These are phyloP conservation scores for Vicia faba DNA, from an alignment of 306 rosid species.

Conservation along the genomic window DNA sequence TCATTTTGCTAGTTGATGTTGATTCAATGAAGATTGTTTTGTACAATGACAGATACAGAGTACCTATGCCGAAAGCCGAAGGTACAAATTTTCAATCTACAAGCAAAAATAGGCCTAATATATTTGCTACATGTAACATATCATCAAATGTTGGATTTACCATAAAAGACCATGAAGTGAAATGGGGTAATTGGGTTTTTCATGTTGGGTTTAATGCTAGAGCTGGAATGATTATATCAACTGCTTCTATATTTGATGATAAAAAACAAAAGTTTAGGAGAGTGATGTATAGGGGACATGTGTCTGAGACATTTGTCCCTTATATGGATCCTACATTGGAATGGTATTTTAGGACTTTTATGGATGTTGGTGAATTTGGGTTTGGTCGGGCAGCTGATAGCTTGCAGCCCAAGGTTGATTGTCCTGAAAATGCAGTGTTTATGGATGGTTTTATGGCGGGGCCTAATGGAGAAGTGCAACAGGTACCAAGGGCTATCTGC, in stretches of 20 bases:
- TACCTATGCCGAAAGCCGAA: slow-evolving; percentile 74
- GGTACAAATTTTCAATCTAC: slow-evolving; percentile 62
- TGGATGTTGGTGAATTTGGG: slow-evolving; percentile 89
- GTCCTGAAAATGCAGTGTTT: slow-evolving; percentile 68
- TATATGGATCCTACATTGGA: slow-evolving; percentile 80
- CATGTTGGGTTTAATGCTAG: slow-evolving; percentile 82
- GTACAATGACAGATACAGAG: slow-evolving; percentile 61
- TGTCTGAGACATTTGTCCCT: slow-evolving; percentile 89
- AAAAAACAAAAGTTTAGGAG: slow-evolving; percentile 45
- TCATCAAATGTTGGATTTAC: slow-evolving; percentile 49
- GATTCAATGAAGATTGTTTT: slow-evolving; percentile 65
- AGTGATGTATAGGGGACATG: slow-evolving; percentile 83
- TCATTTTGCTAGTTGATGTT: slow-evolving; percentile 58
- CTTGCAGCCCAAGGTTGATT: slow-evolving; percentile 67
- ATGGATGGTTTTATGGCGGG: slow-evolving; percentile 77
- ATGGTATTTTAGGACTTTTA: slow-evolving; percentile 85
- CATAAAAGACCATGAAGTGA: slow-evolving; percentile 55
- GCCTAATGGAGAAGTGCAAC: slow-evolving; percentile 65
- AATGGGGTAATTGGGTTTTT: slow-evolving; percentile 79
- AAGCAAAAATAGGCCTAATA: slow-evolving; percentile 24
- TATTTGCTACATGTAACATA: slow-evolving; percentile 36
- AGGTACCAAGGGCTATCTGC: slow-evolving; percentile 69
- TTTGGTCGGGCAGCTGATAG: slow-evolving; percentile 77
- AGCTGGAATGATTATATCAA: slow-evolving; percentile 73
- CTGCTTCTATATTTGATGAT: slow-evolving; percentile 77